Conservation (phyloP, 768 basidiomycete species). For the Pleurotus tuoliensis region DNA sequence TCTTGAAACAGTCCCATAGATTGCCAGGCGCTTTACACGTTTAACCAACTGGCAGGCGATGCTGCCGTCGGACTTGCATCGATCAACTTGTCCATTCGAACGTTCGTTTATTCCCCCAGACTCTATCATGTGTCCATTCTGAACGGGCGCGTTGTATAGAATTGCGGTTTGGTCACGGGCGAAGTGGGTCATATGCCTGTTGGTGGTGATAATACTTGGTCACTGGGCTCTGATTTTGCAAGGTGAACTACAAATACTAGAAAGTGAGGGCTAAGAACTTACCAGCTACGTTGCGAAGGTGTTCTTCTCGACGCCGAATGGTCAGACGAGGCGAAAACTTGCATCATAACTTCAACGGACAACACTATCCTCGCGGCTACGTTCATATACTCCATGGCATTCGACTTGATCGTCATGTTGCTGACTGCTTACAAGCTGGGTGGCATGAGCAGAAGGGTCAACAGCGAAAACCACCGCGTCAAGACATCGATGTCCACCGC, state of each 20-base stretch:
- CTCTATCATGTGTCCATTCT: too few relatives aligned
- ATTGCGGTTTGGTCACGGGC: constrained; percentile 68
- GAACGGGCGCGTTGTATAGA: not conserved
- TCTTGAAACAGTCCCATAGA: constrained; percentile 37
- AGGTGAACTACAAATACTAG: constrained; percentile 28
- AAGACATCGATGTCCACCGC: constrained; percentile 20
- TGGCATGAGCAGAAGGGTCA: constrained; percentile 14
- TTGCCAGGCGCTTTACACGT: constrained; percentile 61
- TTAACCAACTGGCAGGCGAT: constrained; percentile 47
- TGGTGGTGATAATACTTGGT: constrained; percentile 55
- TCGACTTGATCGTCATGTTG: constrained; percentile 58
- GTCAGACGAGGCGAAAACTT: constrained; percentile 37
- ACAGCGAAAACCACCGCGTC: constrained; percentile 5
- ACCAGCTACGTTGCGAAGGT: constrained; percentile 28
- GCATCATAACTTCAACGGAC: constrained; percentile 56
- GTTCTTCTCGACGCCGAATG: constrained; percentile 55
- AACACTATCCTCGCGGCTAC: constrained; percentile 63
- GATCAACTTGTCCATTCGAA: constrained; percentile 47
- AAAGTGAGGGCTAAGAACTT: too few relatives aligned
- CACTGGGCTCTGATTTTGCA: constrained; percentile 72
- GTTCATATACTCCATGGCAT: constrained; percentile 76
- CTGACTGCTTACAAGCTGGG: constrained; percentile 60
- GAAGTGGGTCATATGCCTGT: constrained; percentile 42
- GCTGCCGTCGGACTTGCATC: constrained; percentile 46
- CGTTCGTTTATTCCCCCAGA: constrained; percentile 24